Percentiles rank a stretch among this genome's conserved stretches.
phyloP scores from a whole-genome alignment of 768 basidiomycete genomes.

The Tulasnella sp. region DNA sequence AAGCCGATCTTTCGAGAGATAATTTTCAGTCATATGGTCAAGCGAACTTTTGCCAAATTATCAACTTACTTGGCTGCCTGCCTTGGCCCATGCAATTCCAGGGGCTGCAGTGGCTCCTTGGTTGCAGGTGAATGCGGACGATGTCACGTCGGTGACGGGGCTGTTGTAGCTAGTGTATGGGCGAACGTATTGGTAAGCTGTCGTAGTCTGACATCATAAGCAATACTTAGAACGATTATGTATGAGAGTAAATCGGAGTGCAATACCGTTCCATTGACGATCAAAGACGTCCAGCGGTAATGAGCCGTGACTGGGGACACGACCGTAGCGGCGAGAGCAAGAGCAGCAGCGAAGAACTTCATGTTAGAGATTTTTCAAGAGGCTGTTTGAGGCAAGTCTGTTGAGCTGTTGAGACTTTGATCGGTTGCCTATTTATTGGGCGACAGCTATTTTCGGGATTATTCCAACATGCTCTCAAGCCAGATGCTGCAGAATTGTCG shows the following conservation, averaged over 20 bases:
- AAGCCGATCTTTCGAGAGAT: slow-evolving; percentile 35
- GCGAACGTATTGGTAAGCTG: slow-evolving; percentile 19
- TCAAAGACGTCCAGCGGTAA: slow-evolving; percentile 20
- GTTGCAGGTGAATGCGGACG: slow-evolving; percentile 15
- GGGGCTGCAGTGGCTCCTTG: background rate
- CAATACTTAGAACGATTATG: background rate
- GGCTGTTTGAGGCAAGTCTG: background rate
- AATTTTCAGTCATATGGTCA: background rate
- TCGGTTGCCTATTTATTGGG: background rate
- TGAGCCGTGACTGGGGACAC: slow-evolving; percentile 14
- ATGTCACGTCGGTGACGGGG: slow-evolving; percentile 17
- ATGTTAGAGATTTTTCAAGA: background rate
- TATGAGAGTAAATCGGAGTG: background rate
- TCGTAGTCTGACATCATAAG: background rate
- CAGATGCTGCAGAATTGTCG: background rate
- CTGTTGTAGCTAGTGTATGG: slow-evolving; percentile 16
- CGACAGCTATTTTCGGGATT: background rate
- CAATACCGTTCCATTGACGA: slow-evolving; percentile 13
- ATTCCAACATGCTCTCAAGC: background rate
- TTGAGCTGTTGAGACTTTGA: background rate
- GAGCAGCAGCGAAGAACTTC: slow-evolving; percentile 1
- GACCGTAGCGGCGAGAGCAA: background rate
- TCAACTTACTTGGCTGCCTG: slow-evolving; percentile 1
- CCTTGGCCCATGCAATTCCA: background rate
- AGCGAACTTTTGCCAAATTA: background rate